phyloP scores from a whole-genome alignment of 163 green algal genomes.

The Scenedesmus sp. region DNA sequence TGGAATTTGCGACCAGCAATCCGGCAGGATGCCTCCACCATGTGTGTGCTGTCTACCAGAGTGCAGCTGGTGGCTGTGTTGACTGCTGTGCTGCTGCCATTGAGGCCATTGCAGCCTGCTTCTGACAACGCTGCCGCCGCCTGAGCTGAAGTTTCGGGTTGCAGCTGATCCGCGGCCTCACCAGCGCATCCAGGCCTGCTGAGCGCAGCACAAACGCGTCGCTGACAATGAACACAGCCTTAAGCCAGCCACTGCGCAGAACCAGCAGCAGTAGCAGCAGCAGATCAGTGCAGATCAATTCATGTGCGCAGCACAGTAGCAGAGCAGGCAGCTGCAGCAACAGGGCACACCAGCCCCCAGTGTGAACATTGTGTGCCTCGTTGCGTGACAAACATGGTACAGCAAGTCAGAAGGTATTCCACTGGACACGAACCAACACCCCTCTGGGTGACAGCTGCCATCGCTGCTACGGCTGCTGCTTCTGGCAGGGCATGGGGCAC shows the following conservation, averaged over 20 bases:
- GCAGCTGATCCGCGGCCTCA: slow-evolving; percentile 4
- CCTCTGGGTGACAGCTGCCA: background rate
- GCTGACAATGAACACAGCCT: slow-evolving; percentile 27
- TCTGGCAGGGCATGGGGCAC: background rate
- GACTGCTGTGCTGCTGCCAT: background rate
- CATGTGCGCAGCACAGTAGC: too few species aligned
- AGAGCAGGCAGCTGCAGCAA: background rate
- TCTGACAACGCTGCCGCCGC: background rate
- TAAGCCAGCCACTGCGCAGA: slow-evolving; percentile 51
- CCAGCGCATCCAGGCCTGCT: slow-evolving; percentile 54
- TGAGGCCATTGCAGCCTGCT: too few species aligned
- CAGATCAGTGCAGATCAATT: background rate
- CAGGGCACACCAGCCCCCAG: background rate
- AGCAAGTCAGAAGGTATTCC: background rate
- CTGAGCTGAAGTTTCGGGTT: background rate
- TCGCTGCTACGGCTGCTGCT: background rate
- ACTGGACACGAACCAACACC: background rate
- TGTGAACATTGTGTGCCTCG: background rate
- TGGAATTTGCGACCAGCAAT: too few species aligned
- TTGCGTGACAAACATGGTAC: background rate
- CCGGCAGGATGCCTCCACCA: too few species aligned
- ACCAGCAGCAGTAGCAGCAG: background rate
- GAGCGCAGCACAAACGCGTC: slow-evolving; percentile 43
- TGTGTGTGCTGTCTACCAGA: background rate
- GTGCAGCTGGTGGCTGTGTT: background rate